Percentiles rank a stretch among this genome's conserved stretches.
Conservation (phyloP, 148 eudicot genomes). For the Camellia lanceoleosa region DNA sequence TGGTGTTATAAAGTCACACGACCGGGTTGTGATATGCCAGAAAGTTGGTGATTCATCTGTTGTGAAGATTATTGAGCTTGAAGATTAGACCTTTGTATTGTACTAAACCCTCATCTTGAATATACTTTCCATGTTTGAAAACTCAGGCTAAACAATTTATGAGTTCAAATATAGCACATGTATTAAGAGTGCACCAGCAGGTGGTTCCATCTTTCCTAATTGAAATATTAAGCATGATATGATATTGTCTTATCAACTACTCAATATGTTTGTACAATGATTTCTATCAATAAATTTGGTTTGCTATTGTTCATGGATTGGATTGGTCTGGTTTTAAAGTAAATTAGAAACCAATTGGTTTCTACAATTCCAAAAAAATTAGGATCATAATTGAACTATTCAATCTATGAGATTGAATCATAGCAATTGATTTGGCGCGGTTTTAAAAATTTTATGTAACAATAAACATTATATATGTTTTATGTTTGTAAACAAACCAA, state of each 20-base stretch:
- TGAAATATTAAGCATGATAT: not conserved
- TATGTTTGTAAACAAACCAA: too few relatives aligned
- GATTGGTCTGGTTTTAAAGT: too few relatives aligned
- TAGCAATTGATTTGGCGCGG: too few relatives aligned
- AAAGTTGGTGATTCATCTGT: constrained; percentile 73
- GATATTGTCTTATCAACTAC: not conserved
- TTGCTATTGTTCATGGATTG: not conserved
- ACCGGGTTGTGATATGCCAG: constrained; percentile 73
- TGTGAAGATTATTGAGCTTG: constrained; percentile 73
- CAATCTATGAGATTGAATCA: too few relatives aligned
- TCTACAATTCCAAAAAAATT: too few relatives aligned
- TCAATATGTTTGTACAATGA: not conserved
- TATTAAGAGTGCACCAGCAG: not conserved
- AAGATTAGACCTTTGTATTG: constrained; percentile 31
- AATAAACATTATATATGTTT: too few relatives aligned
- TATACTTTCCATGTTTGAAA: not conserved
- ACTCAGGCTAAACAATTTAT: not conserved
- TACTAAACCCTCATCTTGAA: not conserved
- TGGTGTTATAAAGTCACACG: constrained; percentile 69
- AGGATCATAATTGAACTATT: too few relatives aligned
- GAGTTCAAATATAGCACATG: not conserved
- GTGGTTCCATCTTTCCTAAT: not conserved
- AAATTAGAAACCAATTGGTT: too few relatives aligned
- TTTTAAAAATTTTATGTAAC: too few relatives aligned
- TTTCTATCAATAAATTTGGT: not conserved